Percentiles rank a stretch among this genome's conserved stretches.
Conservation (phyloP, 192 early-diverging fungal species). For the Coemansia sp. region DNA sequence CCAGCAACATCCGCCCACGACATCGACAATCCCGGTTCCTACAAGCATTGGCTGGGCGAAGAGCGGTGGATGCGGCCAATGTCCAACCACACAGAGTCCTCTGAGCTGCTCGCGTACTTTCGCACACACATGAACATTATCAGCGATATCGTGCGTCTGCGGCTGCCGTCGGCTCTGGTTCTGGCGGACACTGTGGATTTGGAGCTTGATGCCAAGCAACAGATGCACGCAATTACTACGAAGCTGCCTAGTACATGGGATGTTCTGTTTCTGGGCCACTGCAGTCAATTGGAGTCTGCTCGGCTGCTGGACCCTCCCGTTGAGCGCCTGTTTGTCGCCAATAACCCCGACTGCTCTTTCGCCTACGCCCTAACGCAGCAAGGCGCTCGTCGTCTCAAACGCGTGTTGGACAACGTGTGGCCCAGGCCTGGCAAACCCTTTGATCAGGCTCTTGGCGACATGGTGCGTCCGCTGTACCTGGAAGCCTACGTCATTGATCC, state of each 20-base stretch:
- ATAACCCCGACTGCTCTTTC: constrained; percentile 20
- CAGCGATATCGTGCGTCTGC: constrained; percentile 30
- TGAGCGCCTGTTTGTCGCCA: constrained; percentile 14
- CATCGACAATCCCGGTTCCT: constrained; percentile 25
- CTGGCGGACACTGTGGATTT: constrained; percentile 23
- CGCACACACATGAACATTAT: constrained; percentile 37
- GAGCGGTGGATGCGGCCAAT: constrained; percentile 16
- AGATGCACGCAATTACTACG: constrained; percentile 10
- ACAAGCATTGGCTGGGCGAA: constrained; percentile 30
- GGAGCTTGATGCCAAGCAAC: constrained; percentile 22
- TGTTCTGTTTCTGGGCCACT: constrained; percentile 30
- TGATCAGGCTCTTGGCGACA: constrained; percentile 16
- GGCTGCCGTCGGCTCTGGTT: constrained; percentile 22
- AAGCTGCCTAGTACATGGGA: constrained; percentile 20
- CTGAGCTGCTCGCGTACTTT: constrained; percentile 22
- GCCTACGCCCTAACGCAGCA: constrained; percentile 28
- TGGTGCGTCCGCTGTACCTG: constrained; percentile 27
- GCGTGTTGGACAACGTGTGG: constrained; percentile 35
- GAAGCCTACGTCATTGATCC: constrained; percentile 35
- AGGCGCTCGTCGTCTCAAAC: constrained; percentile 20
- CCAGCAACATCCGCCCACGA: constrained; percentile 19
- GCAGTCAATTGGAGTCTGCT: background rate
- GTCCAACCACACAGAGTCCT: constrained; percentile 10
- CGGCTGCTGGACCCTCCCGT: background rate
- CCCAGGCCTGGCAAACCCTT: constrained; percentile 16